Evolutionary conservation across 1,284 basidiomycete species (phyloP).

Genomic region (Gymnopus androsaceus): DNA sequence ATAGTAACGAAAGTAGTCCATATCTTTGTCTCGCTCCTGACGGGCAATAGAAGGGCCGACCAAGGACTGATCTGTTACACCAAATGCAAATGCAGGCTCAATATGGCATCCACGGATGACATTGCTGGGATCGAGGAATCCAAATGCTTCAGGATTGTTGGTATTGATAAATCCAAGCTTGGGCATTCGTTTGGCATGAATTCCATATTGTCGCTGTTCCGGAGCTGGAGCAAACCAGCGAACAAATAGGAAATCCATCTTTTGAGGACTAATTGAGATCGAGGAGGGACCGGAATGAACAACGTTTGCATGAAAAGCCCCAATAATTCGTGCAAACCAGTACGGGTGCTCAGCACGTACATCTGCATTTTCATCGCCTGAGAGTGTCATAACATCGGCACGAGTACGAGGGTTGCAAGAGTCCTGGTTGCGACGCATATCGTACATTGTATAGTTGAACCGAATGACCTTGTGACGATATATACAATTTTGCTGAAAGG

Average conservation of each 20-base stretch:
- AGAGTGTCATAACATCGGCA: background rate
- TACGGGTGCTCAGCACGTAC: background rate
- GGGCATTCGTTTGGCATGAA: background rate
- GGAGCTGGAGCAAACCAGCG: background rate
- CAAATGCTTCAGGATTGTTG: background rate
- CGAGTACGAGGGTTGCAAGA: background rate
- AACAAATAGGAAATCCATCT: background rate
- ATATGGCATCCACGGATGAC: conserved; percentile 21
- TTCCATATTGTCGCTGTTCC: background rate
- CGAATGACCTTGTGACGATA: background rate
- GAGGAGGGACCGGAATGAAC: too few relatives aligned
- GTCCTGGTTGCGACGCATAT: background rate
- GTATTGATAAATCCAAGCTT: background rate
- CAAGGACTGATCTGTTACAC: conserved; percentile 13
- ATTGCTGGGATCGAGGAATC: conserved; percentile 18
- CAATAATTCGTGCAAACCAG: background rate
- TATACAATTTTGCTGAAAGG: background rate
- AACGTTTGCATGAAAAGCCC: background rate
- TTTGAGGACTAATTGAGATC: background rate
- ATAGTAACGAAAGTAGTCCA: conserved; percentile 19
- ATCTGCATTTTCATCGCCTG: background rate
- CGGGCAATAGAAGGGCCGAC: conserved; percentile 9
- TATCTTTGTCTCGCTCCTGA: conserved; percentile 12
- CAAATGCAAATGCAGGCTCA: conserved; percentile 20
- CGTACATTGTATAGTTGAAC: conserved; percentile 4